Conservation (phyloP, 2,329 filamentous ascomycete species). For the Myriosclerotinia scirpicola region DNA sequence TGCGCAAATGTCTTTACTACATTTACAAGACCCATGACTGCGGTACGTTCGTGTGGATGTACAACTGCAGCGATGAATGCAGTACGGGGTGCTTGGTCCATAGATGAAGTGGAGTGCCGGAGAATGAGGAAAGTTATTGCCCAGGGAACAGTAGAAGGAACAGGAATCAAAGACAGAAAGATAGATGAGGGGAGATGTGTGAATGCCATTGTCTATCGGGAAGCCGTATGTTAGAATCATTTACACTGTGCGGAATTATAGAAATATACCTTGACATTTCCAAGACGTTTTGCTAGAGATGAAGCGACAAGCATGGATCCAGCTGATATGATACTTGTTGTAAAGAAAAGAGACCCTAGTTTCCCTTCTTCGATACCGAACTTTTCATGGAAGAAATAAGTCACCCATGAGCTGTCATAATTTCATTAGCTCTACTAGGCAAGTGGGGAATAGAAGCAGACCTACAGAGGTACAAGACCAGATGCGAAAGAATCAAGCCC, state of each 20-base stretch:
- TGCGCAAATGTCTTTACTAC: conserved; percentile 65
- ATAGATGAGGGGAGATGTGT: conserved; percentile 70
- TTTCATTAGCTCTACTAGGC: conserved; percentile 42
- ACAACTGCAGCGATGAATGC: conserved; percentile 69
- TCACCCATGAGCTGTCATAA: conserved; percentile 56
- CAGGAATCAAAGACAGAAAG: conserved; percentile 61
- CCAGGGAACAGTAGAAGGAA: conserved; percentile 53
- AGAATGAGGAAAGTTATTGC: conserved; percentile 61
- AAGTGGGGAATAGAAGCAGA: conserved; percentile 22
- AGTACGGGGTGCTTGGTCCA: conserved; percentile 69
- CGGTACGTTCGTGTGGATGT: conserved; percentile 64
- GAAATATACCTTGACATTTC: conserved; percentile 60
- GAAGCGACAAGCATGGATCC: conserved; percentile 54
- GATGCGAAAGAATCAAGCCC: conserved; percentile 68
- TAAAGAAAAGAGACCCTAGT: conserved; percentile 57
- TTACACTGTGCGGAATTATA: conserved; percentile 33
- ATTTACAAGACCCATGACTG: conserved; percentile 69
- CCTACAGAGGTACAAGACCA: conserved; percentile 64
- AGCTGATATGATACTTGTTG: conserved; percentile 52
- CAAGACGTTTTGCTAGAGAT: conserved; percentile 55
- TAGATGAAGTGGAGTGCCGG: conserved; percentile 61
- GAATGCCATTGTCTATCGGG: conserved; percentile 66
- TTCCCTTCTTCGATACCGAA: conserved; percentile 50
- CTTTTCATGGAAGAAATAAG: conserved; percentile 54
- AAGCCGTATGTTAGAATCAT: neutral